Percentiles rank a stretch among this genome's conserved stretches.
Conservation (phyloP, 495 filamentous ascomycete species). For the Xylaria intraflava region DNA sequence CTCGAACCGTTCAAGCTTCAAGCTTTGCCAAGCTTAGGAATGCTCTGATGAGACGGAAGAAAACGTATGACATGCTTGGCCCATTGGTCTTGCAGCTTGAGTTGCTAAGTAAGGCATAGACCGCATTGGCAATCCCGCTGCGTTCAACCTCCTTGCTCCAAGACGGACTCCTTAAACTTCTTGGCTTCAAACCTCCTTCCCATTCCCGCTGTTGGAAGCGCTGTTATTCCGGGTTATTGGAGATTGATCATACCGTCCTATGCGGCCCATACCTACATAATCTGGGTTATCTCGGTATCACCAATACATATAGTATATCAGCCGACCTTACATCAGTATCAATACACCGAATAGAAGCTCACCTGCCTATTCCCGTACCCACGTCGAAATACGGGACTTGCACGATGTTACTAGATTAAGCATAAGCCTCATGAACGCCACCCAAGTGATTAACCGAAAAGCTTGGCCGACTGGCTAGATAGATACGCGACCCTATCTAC, state of each 20-base stretch:
- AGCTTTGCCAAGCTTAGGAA: slow-evolving; percentile 8
- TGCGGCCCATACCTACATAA: no score
- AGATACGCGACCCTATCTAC: no score
- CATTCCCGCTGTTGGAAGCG: slow-evolving; percentile 9
- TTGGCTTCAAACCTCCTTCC: slow-evolving; percentile 4
- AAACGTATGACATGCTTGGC: slow-evolving; percentile 4
- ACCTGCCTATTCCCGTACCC: no score
- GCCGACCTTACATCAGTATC: no score
- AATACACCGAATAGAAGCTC: no score
- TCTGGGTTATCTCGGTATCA: no score
- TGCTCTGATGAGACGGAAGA: neutral
- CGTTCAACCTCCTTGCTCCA: neutral
- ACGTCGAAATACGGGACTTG: slow-evolving; percentile 7
- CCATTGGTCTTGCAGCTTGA: neutral
- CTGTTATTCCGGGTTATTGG: neutral
- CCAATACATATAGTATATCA: no score
- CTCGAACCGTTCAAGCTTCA: slow-evolving; percentile 6
- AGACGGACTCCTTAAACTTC: slow-evolving; percentile 1
- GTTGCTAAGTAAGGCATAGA: slow-evolving; percentile 8
- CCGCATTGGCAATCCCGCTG: neutral
- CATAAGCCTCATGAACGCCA: no score
- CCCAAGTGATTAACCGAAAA: no score
- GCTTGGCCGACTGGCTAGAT: no score
- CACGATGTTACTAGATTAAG: no score
- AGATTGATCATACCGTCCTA: slow-evolving; percentile 6